Evolutionary conservation across 108 stramenopile species (phyloP).

Genomic region (Pseudonitzschia pungens): DNA sequence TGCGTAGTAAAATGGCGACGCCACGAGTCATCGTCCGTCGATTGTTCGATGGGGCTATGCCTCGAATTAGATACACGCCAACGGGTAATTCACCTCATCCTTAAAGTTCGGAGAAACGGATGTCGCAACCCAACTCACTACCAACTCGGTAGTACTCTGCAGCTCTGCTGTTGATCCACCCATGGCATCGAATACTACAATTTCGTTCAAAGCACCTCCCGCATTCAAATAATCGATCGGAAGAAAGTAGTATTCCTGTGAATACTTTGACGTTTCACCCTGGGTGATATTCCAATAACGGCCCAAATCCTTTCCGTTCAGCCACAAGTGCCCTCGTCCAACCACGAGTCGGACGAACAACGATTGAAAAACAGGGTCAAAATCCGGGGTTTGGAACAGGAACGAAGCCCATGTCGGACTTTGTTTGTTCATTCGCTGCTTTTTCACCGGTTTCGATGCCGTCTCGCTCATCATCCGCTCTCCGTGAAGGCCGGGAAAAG

Average conservation of each 20-base stretch:
- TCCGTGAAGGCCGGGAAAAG: conserved; percentile 39
- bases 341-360: conserved; percentile 37
- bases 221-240: conserved; percentile 39
- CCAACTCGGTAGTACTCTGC: conserved; percentile 8
- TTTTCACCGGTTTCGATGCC: background rate
- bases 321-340: conserved; percentile 49
- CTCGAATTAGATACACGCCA: conserved; percentile 32
- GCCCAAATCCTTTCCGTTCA: conserved; percentile 64
- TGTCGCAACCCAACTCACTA: conserved; percentile 32
- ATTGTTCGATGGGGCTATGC: no score
- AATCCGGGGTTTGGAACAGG: conserved; percentile 43
- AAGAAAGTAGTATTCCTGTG: conserved; percentile 49
- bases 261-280: conserved; percentile 20
- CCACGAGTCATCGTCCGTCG: no score
- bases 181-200: conserved; percentile 39
- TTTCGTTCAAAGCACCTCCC: conserved; percentile 40
- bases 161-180: conserved; percentile 1
- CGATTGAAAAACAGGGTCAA: conserved; percentile 12
- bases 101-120: conserved; percentile 19
- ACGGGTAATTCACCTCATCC: conserved; percentile 33
- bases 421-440: background rate
- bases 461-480: conserved; percentile 14
- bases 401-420: conserved; percentile 35
- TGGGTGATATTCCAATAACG: conserved; percentile 62
- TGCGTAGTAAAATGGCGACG: no score